These are phyloP conservation scores for Daldinia loculata DNA, from an alignment of 495 filamentous ascomycete species.

Conservation along the genomic window DNA sequence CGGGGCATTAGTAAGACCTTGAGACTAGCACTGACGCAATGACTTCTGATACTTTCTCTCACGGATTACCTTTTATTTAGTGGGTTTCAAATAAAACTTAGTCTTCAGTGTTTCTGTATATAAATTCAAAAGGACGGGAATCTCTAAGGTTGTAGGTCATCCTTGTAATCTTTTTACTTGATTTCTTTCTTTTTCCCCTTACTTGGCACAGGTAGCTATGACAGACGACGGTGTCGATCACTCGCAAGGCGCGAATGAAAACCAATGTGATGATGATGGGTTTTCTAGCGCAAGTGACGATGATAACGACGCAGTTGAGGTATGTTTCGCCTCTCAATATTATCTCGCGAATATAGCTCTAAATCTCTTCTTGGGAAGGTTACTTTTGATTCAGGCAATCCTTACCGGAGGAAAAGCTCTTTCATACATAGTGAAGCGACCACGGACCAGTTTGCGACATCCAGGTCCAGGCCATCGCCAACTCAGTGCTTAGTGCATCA, in stretches of 20 bases:
- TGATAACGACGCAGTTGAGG: conserved; percentile 54
- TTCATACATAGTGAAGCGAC: conserved; percentile 69
- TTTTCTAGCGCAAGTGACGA: conserved; percentile 53
- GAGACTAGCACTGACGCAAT: conserved; percentile 31
- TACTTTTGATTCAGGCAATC: conserved; percentile 72
- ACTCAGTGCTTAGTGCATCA: conserved; percentile 85
- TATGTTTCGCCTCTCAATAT: conserved; percentile 25
- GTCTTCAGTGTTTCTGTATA: not conserved
- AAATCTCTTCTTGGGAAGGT: conserved; percentile 61
- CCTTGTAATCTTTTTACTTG: not conserved
- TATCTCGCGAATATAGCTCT: not conserved
- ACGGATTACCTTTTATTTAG: not conserved
- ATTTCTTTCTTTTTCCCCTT: not conserved
- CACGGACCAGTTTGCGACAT: conserved; percentile 51
- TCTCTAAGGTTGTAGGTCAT: not conserved
- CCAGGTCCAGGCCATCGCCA: conserved; percentile 54
- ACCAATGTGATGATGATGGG: conserved; percentile 41
- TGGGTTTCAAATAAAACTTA: not conserved
- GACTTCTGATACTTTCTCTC: not conserved
- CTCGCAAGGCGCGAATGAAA: conserved; percentile 42
- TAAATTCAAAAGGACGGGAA: not conserved
- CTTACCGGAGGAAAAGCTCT: conserved; percentile 87
- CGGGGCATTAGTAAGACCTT: conserved; percentile 30
- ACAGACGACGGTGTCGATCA: conserved; percentile 46
- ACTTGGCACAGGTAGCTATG: conserved; percentile 14